Base-by-base conservation (phyloP, 768 basidiomycete genomes). In the Aureoboletus auriporus region DNA sequence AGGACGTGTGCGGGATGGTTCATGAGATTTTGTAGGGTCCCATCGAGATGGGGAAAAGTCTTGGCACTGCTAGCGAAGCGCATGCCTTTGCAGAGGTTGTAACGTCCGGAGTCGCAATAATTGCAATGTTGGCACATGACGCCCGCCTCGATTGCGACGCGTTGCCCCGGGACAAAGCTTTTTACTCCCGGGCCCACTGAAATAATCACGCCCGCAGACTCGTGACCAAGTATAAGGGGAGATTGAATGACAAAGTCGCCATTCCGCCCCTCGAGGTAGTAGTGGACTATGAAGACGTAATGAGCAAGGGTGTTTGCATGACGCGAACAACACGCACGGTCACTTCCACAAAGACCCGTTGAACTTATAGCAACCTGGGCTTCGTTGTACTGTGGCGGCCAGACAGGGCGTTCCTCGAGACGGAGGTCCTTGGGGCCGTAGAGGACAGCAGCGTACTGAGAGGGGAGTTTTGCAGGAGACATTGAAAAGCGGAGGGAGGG, bases 91-190 rank as follows among this genome's bases (percentile, higher is more conserved):
- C 94, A 98, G 50, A 98, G 80, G 72, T 98, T 97, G 73, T 97
- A 98, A 17, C 91, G 80, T 12, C 88, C 89, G 52, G 79, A 74
- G 33, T 68, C 54, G 69, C 90, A 93, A 64, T 75, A 84, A 29
- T 72, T 66, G 70, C 89, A 93, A 36, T 73, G 73, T 48, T 80
- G 80, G 71, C 94, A 97, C 75, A 85, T 83, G 64, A 94, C 82
- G 27, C 94, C 94, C 6, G 90, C 88, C 67, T 97, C 94, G 65
- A 97, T 87, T 26, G 92, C 94, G 44, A 97, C 93, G 46, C 89
- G 83, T 65, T 92, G 87, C 31, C 93, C 93, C 17, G 84, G 78
- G 12, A 71, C 66, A 50, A 93, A 70, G 60, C 77, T 60, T 54
- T 72, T 75, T 38, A 85, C 84, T 14, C 83, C 82, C 11, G 84